These are phyloP conservation scores for Talaromyces sp. DNA, from an alignment of 2,329 filamentous ascomycete species.

Conservation along the genomic window DNA sequence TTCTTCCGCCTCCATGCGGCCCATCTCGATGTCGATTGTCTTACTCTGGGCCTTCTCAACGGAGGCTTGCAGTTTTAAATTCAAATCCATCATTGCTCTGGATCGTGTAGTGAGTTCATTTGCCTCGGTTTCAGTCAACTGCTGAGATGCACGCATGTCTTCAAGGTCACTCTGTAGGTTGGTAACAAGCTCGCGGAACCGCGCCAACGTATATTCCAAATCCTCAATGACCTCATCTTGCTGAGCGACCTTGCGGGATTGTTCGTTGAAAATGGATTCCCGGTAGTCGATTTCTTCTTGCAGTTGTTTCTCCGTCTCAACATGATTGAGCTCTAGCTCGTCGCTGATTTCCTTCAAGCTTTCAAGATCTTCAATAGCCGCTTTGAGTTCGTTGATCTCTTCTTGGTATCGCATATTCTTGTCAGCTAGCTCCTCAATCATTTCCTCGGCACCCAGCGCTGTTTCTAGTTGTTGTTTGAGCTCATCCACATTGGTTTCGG, in stretches of 20 bases:
- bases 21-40: conserved; percentile 86
- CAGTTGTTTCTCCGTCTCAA: conserved; percentile 89
- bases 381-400: conserved; percentile 76
- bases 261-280: conserved; percentile 79
- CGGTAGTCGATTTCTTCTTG: conserved; percentile 90
- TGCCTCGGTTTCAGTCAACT: conserved; percentile 87
- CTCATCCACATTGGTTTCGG: conserved; percentile 75
- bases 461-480: conserved; percentile 88
- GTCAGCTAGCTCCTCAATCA: conserved; percentile 88
- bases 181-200: conserved; percentile 84
- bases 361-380: conserved; percentile 81
- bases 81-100: conserved; percentile 93
- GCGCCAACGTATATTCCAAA: conserved; percentile 81
- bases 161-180: conserved; percentile 82
- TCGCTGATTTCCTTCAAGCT: conserved; percentile 88
- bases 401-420: conserved; percentile 81
- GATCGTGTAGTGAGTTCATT: conserved; percentile 86
- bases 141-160: conserved; percentile 87
- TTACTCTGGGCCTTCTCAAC: conserved; percentile 90
- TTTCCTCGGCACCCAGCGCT: conserved; percentile 81
- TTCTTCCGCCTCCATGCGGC: conserved; percentile 83
- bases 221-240: conserved; percentile 81
- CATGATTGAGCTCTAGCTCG: conserved; percentile 88
- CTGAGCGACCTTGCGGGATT: conserved; percentile 66
- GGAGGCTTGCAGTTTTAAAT: conserved; percentile 86